Evolutionary conservation across 331 rosid species (phyloP).

Genomic region (Malus hybrid): DNA sequence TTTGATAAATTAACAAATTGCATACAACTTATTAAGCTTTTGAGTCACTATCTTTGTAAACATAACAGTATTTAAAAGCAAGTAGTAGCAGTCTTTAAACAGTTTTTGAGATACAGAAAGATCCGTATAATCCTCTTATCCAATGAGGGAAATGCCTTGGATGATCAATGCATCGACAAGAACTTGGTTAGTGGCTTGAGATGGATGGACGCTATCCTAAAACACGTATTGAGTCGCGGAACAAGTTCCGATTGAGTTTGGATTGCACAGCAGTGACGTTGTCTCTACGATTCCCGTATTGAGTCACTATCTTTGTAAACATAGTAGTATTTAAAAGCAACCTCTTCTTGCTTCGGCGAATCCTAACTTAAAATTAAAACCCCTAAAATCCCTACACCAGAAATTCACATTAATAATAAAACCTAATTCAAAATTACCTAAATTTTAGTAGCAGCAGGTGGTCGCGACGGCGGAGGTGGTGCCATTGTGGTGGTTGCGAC

Average conservation of each 20-base stretch:
- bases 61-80: neutral
- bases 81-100: neutral
- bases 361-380: neutral
- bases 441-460: no score
- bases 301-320: constrained; percentile 28
- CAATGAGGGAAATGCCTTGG: constrained; percentile 53
- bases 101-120: neutral
- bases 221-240: constrained; percentile 69
- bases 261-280: constrained; percentile 65
- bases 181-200: constrained; percentile 68
- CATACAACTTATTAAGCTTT: neutral
- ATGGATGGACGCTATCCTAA: constrained; percentile 86
- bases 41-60: neutral
- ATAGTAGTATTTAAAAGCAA: constrained; percentile 46
- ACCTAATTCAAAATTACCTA: no score
- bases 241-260: constrained; percentile 60
- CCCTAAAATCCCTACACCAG: no score
- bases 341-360: constrained; percentile 66
- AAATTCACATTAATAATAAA: no score
- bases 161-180: constrained; percentile 55
- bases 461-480: no score
- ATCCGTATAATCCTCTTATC: constrained; percentile 10
- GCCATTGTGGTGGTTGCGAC: no score
- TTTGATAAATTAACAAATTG: neutral
- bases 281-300: constrained; percentile 63